A percentile compares a stretch with the other conserved stretches of the same genome.
Evolutionary conservation across 768 basidiomycete genomes (phyloP).

Genomic region (Termitomyces sp.): DNA sequence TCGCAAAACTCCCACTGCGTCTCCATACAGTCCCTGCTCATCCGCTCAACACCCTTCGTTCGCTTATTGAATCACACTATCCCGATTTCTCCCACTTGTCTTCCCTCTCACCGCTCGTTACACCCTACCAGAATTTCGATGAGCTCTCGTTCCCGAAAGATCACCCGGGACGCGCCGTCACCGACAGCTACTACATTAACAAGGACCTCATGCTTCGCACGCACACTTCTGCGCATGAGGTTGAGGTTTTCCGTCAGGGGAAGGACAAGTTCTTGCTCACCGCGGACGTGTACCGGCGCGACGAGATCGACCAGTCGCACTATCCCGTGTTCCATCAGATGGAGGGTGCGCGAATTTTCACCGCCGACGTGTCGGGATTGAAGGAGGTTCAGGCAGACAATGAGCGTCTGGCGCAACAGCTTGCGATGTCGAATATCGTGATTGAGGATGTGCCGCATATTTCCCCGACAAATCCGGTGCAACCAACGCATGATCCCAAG

Average conservation of each 20-base stretch:
- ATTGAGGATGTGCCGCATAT: conserved; percentile 84
- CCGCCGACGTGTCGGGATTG: conserved; percentile 49
- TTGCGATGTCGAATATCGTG: conserved; percentile 70
- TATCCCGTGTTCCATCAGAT: conserved; percentile 99
- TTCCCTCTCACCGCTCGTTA: conserved; percentile 84
- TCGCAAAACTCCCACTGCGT: conserved; percentile 70
- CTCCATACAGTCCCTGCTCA: conserved; percentile 77
- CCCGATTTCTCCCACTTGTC: conserved; percentile 66
- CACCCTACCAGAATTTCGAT: conserved; percentile 92
- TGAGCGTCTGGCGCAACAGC: conserved; percentile 46
- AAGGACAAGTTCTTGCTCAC: conserved; percentile 84
- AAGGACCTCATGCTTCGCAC: conserved; percentile 88
- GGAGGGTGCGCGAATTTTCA: conserved; percentile 87
- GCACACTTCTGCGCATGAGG: conserved; percentile 98
- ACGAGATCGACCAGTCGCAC: conserved; percentile 96
- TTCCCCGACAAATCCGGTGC: conserved; percentile 73
- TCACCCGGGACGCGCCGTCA: conserved; percentile 86
- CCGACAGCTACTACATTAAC: conserved; percentile 97
- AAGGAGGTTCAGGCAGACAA: conserved; percentile 71
- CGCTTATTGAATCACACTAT: conserved; percentile 82
- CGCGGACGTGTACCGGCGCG: conserved; percentile 95
- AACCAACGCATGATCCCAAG: conserved; percentile 68
- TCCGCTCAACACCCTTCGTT: conserved; percentile 81
- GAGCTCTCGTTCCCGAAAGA: conserved; percentile 90
- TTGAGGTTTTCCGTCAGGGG: conserved; percentile 78